These are phyloP conservation scores for Francoa sonchifolia DNA, from an alignment of 441 rosid genomes.

Conservation along the genomic window DNA sequence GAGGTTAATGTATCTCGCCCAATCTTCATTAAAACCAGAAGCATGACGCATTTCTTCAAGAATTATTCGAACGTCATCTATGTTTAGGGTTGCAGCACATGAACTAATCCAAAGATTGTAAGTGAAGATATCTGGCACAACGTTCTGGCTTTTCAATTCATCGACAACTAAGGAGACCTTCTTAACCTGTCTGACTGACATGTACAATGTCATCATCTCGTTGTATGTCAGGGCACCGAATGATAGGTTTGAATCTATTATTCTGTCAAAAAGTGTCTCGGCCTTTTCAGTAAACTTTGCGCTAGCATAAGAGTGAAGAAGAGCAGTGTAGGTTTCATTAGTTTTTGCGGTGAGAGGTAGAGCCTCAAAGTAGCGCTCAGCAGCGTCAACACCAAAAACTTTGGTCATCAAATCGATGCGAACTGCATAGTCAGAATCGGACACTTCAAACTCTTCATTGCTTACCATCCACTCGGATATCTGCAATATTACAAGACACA, in stretches of 20 bases:
- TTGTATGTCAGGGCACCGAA: slow-evolving; percentile 63
- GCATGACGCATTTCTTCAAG: slow-evolving; percentile 57
- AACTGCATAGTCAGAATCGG: slow-evolving; percentile 53
- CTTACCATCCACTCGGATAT: slow-evolving; percentile 73
- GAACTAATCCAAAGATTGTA: slow-evolving; percentile 87
- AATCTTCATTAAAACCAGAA: slow-evolving; percentile 35
- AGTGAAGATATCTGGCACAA: slow-evolving; percentile 67
- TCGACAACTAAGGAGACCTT: slow-evolving; percentile 48
- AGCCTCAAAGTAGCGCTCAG: slow-evolving; percentile 76
- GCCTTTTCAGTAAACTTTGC: slow-evolving; percentile 55
- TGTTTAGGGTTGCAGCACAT: slow-evolving; percentile 51
- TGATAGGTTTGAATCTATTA: slow-evolving; percentile 32
- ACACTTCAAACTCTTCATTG: slow-evolving; percentile 36
- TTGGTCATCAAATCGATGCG: slow-evolving; percentile 72
- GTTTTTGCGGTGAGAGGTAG: slow-evolving; percentile 43
- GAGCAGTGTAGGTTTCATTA: slow-evolving; percentile 71
- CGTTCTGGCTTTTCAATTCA: slow-evolving; percentile 43
- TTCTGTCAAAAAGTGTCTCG: slow-evolving; percentile 42
- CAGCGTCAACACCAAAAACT: slow-evolving; percentile 83
- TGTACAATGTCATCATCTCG: slow-evolving; percentile 86
- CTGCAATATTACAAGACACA: slow-evolving; percentile 24
- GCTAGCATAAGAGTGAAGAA: slow-evolving; percentile 71
- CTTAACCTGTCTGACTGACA: slow-evolving; percentile 71
- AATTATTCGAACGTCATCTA: slow-evolving; percentile 43
- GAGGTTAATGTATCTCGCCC: slow-evolving; percentile 47